Base-by-base conservation (phyloP, 768 basidiomycete species). In the Astraeus odoratus region DNA sequence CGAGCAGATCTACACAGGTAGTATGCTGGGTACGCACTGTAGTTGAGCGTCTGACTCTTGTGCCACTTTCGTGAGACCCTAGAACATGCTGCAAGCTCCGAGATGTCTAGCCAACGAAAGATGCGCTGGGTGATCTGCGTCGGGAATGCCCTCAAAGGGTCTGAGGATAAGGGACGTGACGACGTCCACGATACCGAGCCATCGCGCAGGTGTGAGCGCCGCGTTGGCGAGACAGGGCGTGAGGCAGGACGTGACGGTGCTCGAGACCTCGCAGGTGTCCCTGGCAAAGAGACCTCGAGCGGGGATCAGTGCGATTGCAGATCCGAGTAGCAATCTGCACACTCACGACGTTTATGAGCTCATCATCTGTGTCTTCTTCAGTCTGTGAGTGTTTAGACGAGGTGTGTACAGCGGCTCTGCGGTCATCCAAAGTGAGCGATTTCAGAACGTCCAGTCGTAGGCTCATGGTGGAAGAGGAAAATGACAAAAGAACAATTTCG, bases 21-120 rank as follows among this genome's bases (percentile, higher is more conserved):
- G 3, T 3, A 2, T 13, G 23, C 4, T 18, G 8, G 16, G 1
- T 50, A 59, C 73, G 44, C 49, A 88, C 93, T 83, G 59, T 95
- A 94, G 64, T 96, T 96, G 48, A 95, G 62, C 0, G 91, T 87
- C 67, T 93, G 89, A 51, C 88, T 92, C 59, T 80, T 80, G 48
- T 73, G 76, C 93, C 93, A 96, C 65, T 90, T 86, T 63, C 77
- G 82, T 38, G 79, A 89, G 4, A 95, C 90, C 26, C 82, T 65
- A 19, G 90, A 76, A 56, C 89, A 93, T 44, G 76, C 73, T 4
- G 86, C 83, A 30, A 95, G 75, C 44, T 89, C 81, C 46, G 65
- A 64, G 23, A 85, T 66, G 10, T 76, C 64, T 5, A 96, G 68
- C 42, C 65, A 63, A 1, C 74, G 61, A 57, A 95, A 92, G 46